Conservation (phyloP, 495 filamentous ascomycete genomes). For the Haplographium delicatum region DNA sequence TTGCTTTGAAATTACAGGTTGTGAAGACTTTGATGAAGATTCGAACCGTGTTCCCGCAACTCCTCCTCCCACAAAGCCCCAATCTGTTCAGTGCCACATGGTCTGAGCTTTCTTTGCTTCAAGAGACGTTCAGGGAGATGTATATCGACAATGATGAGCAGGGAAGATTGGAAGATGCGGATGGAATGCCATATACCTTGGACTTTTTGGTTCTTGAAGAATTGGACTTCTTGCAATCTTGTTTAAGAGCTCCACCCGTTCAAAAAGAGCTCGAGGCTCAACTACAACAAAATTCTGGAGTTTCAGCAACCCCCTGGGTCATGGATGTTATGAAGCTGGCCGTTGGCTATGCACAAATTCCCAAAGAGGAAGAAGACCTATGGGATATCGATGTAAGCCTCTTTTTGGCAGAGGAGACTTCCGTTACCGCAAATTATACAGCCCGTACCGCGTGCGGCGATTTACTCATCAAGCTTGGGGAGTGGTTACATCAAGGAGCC, state of each 20-base stretch:
- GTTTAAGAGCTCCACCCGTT: conserved; percentile 76
- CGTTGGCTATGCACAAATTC: conserved; percentile 86
- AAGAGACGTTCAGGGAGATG: conserved; percentile 66
- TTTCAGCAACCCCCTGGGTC: conserved; percentile 64
- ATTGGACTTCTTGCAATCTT: conserved; percentile 85
- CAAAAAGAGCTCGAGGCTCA: conserved; percentile 77
- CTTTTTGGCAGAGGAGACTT: conserved; percentile 90
- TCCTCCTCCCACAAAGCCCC: conserved; percentile 74
- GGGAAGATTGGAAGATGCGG: conserved; percentile 81
- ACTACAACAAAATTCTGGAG: conserved; percentile 49
- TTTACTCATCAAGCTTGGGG: conserved; percentile 84
- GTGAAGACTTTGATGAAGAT: conserved; percentile 93
- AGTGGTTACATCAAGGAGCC: conserved; percentile 70
- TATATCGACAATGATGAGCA: conserved; percentile 83
- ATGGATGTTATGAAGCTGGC: conserved; percentile 75
- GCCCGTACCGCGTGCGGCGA: conserved; percentile 88
- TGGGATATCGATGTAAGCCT: conserved; percentile 97
- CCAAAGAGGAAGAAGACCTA: conserved; percentile 83
- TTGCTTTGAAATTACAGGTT: conserved; percentile 82
- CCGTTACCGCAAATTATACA: conserved; percentile 94
- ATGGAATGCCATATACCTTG: conserved; percentile 89
- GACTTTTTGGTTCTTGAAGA: conserved; percentile 92
- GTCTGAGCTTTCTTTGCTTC: conserved; percentile 71
- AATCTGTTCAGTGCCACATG: conserved; percentile 79
- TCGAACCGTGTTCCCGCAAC: conserved; percentile 70